Evolutionary conservation across 139 green algal genomes (phyloP).

Genomic region (Picocystis salinarum): DNA sequence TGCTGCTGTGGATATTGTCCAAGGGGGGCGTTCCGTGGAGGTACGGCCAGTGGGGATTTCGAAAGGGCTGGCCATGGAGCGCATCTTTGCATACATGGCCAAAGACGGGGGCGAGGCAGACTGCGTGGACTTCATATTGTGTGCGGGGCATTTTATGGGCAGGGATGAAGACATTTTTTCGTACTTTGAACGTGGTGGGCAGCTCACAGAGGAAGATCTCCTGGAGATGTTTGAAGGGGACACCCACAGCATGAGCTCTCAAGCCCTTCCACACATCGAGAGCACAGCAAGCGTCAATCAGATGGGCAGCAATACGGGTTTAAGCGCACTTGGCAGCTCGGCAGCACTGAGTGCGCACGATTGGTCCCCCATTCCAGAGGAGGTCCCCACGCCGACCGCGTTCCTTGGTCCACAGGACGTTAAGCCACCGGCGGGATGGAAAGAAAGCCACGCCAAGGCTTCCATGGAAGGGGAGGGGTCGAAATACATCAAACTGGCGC

Average conservation of each 20-base stretch:
- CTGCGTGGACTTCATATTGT: constrained; percentile 28
- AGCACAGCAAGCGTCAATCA: neutral
- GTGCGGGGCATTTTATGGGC: constrained; percentile 69
- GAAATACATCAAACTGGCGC: constrained; percentile 44
- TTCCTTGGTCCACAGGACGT: neutral
- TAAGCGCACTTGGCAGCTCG: neutral
- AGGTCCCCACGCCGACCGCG: neutral
- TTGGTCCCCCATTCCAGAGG: neutral
- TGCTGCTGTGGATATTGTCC: constrained; percentile 86
- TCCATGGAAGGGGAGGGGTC: constrained; percentile 4
- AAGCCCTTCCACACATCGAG: too few relatives aligned
- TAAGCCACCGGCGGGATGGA: neutral
- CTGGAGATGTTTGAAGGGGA: too few relatives aligned
- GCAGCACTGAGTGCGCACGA: neutral
- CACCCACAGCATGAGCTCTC: too few relatives aligned
- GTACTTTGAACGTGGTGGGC: constrained; percentile 52
- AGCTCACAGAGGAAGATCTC: neutral
- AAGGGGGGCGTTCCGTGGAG: constrained; percentile 60
- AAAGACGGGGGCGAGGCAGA: neutral
- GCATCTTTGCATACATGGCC: constrained; percentile 38
- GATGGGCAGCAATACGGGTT: neutral
- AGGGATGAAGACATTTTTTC: constrained; percentile 89
- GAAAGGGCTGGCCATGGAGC: constrained; percentile 81
- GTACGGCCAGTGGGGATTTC: constrained; percentile 76
- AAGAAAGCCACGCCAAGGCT: neutral